Conservation (phyloP, 2,329 filamentous ascomycete species). For the Chaetomium olivaceum region DNA sequence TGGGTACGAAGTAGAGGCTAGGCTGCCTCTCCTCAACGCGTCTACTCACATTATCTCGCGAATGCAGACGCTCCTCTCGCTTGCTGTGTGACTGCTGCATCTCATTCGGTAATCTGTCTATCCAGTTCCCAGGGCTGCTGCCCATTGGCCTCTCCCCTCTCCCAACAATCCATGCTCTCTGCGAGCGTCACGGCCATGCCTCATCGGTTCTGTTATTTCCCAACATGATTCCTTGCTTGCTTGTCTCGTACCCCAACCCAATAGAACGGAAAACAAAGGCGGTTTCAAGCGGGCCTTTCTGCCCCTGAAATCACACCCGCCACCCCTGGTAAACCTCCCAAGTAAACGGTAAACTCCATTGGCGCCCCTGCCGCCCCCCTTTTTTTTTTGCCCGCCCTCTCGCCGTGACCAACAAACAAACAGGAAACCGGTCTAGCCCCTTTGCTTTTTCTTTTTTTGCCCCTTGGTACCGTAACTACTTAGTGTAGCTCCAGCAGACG, state of each 20-base stretch:
- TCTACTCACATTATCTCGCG: neutral
- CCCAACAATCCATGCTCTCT: neutral
- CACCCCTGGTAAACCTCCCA: neutral
- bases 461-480: neutral
- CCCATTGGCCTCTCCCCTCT: neutral
- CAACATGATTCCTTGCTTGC: neutral
- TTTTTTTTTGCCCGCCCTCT: neutral
- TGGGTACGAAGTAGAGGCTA: neutral
- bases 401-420: neutral
- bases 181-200: neutral
- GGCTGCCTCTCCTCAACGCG: neutral
- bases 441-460: conserved; percentile 3
- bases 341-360: neutral
- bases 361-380: neutral
- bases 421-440: neutral
- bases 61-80: neutral
- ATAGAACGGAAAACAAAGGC: conserved; percentile 16
- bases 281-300: neutral
- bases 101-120: conserved; percentile 3
- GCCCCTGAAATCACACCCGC: neutral
- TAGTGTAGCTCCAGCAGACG: neutral
- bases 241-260: neutral
- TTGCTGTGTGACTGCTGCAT: neutral
- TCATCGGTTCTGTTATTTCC: neutral
- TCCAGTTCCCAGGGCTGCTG: neutral